Conservation (phyloP, 371 early-diverging fungal species). For the Mucor velutinosus region DNA sequence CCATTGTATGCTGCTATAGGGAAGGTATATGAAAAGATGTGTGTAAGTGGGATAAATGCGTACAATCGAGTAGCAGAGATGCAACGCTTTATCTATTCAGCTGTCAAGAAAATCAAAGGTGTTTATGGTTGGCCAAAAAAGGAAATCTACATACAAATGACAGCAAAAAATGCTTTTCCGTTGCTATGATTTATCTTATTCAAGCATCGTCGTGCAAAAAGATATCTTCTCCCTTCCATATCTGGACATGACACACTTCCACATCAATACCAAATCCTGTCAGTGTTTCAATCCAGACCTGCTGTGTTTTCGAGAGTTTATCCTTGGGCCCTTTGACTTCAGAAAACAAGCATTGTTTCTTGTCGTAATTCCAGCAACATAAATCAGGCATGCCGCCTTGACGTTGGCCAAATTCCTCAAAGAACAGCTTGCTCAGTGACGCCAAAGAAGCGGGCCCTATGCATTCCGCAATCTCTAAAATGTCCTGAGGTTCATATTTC, state of each 20-base stretch:
- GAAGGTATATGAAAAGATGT: neutral
- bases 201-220: conserved; percentile 19
- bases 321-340: conserved; percentile 84
- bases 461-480: conserved; percentile 62
- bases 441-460: conserved; percentile 59
- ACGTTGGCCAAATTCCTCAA: conserved; percentile 68
- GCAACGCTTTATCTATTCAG: neutral
- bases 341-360: conserved; percentile 62
- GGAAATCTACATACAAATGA: neutral
- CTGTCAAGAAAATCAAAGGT: neutral
- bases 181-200: neutral
- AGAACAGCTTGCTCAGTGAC: conserved; percentile 58
- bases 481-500: conserved; percentile 53
- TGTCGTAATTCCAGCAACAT: conserved; percentile 67
- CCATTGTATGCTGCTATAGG: too few species aligned
- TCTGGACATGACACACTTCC: conserved; percentile 68
- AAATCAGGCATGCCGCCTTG: conserved; percentile 75
- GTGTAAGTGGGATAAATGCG: neutral
- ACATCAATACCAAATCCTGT: conserved; percentile 55
- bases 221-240: conserved; percentile 53
- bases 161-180: neutral
- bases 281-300: conserved; percentile 71
- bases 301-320: conserved; percentile 74
- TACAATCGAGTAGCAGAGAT: neutral
- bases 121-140: neutral